Conservation (phyloP, 2,329 filamentous ascomycete species). For the Ceratocystis destructans region DNA sequence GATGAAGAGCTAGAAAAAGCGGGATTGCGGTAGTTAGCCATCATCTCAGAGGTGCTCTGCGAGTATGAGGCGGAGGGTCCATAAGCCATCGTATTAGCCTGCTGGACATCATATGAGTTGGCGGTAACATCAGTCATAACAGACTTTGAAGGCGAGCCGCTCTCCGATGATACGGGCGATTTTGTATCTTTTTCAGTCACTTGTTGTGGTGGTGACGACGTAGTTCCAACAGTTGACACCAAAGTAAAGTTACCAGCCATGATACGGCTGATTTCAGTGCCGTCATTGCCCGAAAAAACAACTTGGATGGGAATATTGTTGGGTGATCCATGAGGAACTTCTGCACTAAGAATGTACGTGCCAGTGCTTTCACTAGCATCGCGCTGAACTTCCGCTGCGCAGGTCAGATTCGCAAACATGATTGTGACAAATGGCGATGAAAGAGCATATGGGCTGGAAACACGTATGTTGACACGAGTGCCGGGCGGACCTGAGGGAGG, state of each 20-base stretch:
- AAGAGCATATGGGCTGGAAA: conserved; percentile 49
- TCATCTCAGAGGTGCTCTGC: conserved; percentile 38
- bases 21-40: conserved; percentile 40
- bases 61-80: conserved; percentile 26
- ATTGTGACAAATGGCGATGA: conserved; percentile 6
- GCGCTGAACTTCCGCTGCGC: conserved; percentile 52
- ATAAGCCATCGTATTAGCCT: not conserved
- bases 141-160: conserved; percentile 32
- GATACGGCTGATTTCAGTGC: conserved; percentile 39
- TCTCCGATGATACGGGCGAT: conserved; percentile 31
- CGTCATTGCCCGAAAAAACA: conserved; percentile 37
- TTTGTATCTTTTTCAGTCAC: conserved; percentile 25
- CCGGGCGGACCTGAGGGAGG: conserved; percentile 56
- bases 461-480: conserved; percentile 57
- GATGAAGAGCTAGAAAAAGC: conserved; percentile 35
- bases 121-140: conserved; percentile 19
- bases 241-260: conserved; percentile 29
- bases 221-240: not conserved
- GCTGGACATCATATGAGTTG: conserved; percentile 3
- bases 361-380: conserved; percentile 24
- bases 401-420: not conserved
- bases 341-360: conserved; percentile 55
- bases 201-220: not conserved
- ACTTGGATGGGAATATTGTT: conserved; percentile 35
- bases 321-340: conserved; percentile 46